Evolutionary conservation across 169 alveolate genomes (phyloP).

Genomic region (Eimeria brunetti): DNA sequence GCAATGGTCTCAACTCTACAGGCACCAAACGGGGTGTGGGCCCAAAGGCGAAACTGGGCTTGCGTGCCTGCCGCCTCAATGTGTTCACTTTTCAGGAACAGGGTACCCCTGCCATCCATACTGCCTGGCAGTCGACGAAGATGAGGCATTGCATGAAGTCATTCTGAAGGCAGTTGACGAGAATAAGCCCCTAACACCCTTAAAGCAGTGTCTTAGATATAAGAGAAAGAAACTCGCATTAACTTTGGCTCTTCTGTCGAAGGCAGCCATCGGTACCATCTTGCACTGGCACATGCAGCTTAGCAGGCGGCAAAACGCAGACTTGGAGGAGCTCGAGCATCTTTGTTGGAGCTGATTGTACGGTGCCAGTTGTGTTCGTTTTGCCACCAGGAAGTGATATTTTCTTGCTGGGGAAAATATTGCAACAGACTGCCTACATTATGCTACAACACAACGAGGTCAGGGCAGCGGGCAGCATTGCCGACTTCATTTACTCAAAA

Average conservation of each 20-base stretch:
- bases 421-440: slow-evolving; percentile 77
- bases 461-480: slow-evolving; percentile 59
- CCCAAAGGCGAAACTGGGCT: not conserved
- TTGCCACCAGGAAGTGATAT: slow-evolving; percentile 65
- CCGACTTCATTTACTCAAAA: slow-evolving; percentile 44
- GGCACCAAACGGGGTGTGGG: not conserved
- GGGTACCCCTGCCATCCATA: slow-evolving; percentile 73
- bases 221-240: slow-evolving; percentile 58
- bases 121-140: slow-evolving; percentile 70
- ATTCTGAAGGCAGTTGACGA: slow-evolving; percentile 20
- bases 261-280: slow-evolving; percentile 60
- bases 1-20: not conserved
- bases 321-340: not conserved
- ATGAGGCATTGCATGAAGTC: slow-evolving; percentile 14
- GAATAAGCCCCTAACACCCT: slow-evolving; percentile 8
- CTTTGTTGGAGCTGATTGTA: not conserved
- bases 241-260: slow-evolving; percentile 45
- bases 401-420: slow-evolving; percentile 64
- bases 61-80: not conserved
- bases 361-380: not conserved
- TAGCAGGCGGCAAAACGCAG: slow-evolving; percentile 22
- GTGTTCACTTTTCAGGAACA: slow-evolving; percentile 54
- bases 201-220: slow-evolving; percentile 57
- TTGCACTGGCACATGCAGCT: slow-evolving; percentile 2
- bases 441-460: slow-evolving; percentile 77